Base-by-base conservation (phyloP, 768 basidiomycete genomes). In the Lentinula edodes region DNA sequence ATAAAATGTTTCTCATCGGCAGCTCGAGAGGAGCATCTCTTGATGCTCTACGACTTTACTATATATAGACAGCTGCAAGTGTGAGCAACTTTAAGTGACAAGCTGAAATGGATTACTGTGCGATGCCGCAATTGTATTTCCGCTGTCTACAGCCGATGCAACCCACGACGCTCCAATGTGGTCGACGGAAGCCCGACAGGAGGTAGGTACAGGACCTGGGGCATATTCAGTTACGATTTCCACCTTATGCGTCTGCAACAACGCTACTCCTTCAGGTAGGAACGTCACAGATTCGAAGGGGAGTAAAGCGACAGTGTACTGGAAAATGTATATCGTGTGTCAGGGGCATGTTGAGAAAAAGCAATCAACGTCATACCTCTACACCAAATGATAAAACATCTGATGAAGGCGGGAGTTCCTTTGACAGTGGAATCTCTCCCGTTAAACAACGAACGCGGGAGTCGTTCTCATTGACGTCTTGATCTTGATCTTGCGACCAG, bases 371-470 rank as follows among this genome's bases (percentile, higher is more conserved):
- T 62, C 73, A 56, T 36, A 75, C 74, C 48, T 69, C 67, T 28
- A 73, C 61, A 42, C 65, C 66, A 62, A 75, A 73, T 45, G 70
- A 58, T 10, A 58, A 61, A 50, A 73, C 69, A 16, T 59, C 60
- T 34, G 70, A 70, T 16, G 73, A 71, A 35, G 73, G 68, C 42
- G 68, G 69, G 32, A 73, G 43, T 3, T 74, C 70, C 41, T 69
- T 68, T 20, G 67, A 62, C 2, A 76, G 60, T 20, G 72, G 73
- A 18, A 75, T 71, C 63, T 76, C 75, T 41, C 75, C 75, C 38
- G 70, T 67, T 18, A 76, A 56, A 1, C 50, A 60, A 16, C 70
- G 70, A 52, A 48, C 56, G 13, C 64, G 57, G 15, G 63, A 58
- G 10, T 58, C 15, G 36, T 45, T n/a, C 15, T 36, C 32, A 36